A percentile compares a stretch with the other conserved stretches of the same genome.
phyloP scores from a whole-genome alignment of 768 basidiomycete genomes.

The Amanita pallidorosea region DNA sequence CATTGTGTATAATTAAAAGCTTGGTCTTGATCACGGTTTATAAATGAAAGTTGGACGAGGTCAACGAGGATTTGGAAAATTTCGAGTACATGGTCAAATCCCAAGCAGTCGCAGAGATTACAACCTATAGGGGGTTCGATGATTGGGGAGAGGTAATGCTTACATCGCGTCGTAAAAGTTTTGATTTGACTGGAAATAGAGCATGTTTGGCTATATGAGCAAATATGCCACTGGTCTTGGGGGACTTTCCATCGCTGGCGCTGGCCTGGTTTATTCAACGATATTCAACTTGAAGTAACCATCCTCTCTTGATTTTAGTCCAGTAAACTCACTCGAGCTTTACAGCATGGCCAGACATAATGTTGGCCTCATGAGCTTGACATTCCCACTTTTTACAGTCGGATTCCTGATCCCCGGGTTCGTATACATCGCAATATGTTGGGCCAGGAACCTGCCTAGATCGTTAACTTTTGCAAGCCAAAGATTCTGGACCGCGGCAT shows the following conservation, averaged over 20 bases:
- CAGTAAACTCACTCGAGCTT: background rate
- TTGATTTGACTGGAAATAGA: background rate
- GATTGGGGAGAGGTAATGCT: no score
- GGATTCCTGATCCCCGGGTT: constrained; percentile 16
- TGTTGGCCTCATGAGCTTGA: constrained; percentile 16
- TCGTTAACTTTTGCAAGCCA: constrained; percentile 14
- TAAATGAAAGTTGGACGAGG: background rate
- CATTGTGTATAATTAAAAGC: background rate
- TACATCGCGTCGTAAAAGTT: background rate
- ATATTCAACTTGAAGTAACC: constrained; percentile 13
- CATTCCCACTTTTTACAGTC: constrained; percentile 16
- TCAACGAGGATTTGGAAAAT: background rate
- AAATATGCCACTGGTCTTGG: constrained; percentile 7
- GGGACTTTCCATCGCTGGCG: constrained; percentile 12
- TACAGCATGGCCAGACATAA: no score
- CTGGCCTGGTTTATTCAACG: constrained; percentile 15
- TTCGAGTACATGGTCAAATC: no score
- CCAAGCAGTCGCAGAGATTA: no score
- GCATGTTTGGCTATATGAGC: background rate
- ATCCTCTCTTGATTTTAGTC: background rate
- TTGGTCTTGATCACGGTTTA: no score
- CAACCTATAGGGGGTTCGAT: no score
- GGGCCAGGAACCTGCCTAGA: constrained; percentile 11
- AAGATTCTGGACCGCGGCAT: constrained; percentile 13
- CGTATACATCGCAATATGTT: constrained; percentile 10